Conservation (phyloP, 169 alveolate genomes). For the Plasmodium sp. region DNA sequence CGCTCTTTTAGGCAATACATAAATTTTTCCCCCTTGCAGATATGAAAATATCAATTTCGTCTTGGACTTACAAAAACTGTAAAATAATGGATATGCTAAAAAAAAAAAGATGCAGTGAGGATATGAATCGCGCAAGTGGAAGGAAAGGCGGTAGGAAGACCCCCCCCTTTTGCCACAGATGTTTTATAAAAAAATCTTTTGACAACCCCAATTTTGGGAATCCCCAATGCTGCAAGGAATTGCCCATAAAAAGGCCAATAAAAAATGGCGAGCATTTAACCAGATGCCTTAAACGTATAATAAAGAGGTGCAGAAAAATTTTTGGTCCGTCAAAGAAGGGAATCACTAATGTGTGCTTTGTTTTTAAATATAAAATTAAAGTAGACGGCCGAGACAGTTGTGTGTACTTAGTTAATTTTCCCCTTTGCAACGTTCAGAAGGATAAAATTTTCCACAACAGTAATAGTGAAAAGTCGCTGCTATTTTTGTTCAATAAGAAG, state of each 20-base stretch:
- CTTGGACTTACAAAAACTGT: conserved; percentile 39
- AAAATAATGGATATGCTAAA: conserved; percentile 42
- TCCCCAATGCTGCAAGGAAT: conserved; percentile 28
- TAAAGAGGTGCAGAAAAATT: background rate
- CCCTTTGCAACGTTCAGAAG: conserved; percentile 41
- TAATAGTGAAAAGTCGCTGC: conserved; percentile 38
- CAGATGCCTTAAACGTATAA: conserved; percentile 11
- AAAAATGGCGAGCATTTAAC: conserved; percentile 1
- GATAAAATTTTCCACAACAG: conserved; percentile 27
- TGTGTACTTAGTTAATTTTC: conserved; percentile 43
- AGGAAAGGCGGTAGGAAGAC: background rate
- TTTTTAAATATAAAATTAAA: conserved; percentile 33
- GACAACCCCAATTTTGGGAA: conserved; percentile 1
- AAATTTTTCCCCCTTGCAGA: conserved; percentile 3
- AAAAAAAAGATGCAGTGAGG: conserved; percentile 2
- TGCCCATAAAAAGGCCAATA: conserved; percentile 35
- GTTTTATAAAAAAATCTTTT: conserved; percentile 49
- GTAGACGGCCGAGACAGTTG: background rate
- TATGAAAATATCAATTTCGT: conserved; percentile 39
- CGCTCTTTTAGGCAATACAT: background rate
- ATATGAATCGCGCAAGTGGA: background rate
- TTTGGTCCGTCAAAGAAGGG: conserved; percentile 1
- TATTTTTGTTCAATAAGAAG: conserved; percentile 58
- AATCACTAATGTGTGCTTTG: conserved; percentile 27
- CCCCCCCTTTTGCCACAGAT: conserved; percentile 18